Evolutionary conservation across 1,284 basidiomycete genomes (phyloP).

Genomic region (Lentinus polychrous): DNA sequence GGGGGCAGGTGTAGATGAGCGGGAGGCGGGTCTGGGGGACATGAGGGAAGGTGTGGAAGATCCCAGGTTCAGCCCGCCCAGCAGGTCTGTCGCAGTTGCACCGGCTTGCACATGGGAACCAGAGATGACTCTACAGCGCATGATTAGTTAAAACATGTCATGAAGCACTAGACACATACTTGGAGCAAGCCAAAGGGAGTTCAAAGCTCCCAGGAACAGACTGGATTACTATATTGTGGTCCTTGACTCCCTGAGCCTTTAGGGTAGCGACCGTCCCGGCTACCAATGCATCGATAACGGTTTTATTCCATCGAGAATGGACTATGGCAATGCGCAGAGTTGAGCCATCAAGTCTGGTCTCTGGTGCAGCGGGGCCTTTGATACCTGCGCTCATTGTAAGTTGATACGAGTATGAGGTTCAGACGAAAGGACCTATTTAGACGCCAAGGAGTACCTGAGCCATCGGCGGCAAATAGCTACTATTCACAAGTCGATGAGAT

Average conservation of each 20-base stretch:
- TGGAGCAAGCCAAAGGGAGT: slow-evolving; percentile 80
- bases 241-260: slow-evolving; percentile 80
- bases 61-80: slow-evolving; percentile 60
- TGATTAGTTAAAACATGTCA: background rate
- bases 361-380: slow-evolving; percentile 70
- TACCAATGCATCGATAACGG: slow-evolving; percentile 80
- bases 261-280: slow-evolving; percentile 73
- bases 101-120: slow-evolving; percentile 77
- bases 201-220: slow-evolving; percentile 93
- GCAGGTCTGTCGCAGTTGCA: slow-evolving; percentile 69
- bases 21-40: slow-evolving; percentile 35
- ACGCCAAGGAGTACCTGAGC: too few species aligned
- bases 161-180: slow-evolving; percentile 39
- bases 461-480: too few species aligned
- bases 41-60: slow-evolving; percentile 23
- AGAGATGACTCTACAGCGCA: slow-evolving; percentile 60
- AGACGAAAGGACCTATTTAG: too few species aligned
- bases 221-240: slow-evolving; percentile 86
- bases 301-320: slow-evolving; percentile 89
- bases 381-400: slow-evolving; percentile 43
- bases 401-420: slow-evolving; percentile 14
- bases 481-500: too few species aligned
- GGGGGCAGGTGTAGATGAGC: slow-evolving; percentile 42
- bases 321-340: slow-evolving; percentile 81
- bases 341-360: slow-evolving; percentile 70